Evolutionary conservation across 306 rosid genomes (phyloP).

Genomic region (Crataegus laevigata): DNA sequence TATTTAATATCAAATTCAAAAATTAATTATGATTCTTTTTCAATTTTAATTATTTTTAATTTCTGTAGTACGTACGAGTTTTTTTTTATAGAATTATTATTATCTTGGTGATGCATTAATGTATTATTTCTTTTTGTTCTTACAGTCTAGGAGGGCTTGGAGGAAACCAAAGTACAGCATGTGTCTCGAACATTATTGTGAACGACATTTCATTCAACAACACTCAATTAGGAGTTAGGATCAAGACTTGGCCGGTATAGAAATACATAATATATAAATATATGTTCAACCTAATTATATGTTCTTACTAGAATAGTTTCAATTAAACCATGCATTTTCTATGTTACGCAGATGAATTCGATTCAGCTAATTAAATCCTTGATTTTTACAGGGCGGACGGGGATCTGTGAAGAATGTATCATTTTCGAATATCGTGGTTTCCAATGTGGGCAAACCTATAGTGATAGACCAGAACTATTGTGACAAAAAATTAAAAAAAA

Average conservation of each 20-base stretch:
- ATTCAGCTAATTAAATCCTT: neutral
- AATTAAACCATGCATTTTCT: no score
- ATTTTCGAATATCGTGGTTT: constrained; percentile 65
- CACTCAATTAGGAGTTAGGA: constrained; percentile 78
- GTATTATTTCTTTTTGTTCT: neutral
- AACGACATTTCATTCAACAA: constrained; percentile 58
- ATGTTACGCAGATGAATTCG: neutral
- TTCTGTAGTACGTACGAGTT: neutral
- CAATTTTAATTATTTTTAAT: neutral
- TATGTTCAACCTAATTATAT: neutral
- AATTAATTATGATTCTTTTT: neutral
- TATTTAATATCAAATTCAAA: neutral
- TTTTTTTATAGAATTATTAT: neutral
- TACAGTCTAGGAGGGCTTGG: constrained; percentile 83
- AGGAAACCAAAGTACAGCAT: constrained; percentile 59
- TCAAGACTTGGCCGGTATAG: constrained; percentile 89
- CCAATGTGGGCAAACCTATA: constrained; percentile 62
- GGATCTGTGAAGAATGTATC: constrained; percentile 87
- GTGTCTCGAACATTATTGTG: constrained; percentile 73
- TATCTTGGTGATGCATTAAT: neutral
- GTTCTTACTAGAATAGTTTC: no score
- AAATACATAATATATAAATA: no score
- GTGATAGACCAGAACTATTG: constrained; percentile 84
- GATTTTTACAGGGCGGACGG: constrained; percentile 57
- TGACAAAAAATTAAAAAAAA: constrained; percentile 36